Conservation (phyloP, 306 rosid genomes). For the Vicia sativa region DNA sequence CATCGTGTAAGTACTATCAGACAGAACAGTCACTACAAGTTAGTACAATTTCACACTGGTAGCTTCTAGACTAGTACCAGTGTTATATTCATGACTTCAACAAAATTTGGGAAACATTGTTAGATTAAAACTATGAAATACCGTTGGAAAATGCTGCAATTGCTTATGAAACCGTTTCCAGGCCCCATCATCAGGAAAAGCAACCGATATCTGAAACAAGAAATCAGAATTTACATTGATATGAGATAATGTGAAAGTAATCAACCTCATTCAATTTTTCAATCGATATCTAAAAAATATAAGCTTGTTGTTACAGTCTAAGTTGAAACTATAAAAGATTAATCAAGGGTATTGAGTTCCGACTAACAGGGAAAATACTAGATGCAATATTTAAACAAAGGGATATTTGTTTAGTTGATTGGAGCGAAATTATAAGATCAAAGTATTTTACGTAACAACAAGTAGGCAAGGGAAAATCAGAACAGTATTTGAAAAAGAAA, state of each 20-base stretch:
- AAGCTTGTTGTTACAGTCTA: neutral
- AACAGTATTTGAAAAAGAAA: neutral
- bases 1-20: slow-evolving; percentile 29
- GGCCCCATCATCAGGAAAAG: slow-evolving; percentile 99
- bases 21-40: slow-evolving; percentile 25
- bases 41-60: slow-evolving; percentile 20
- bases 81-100: slow-evolving; percentile 7
- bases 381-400: slow-evolving; percentile 6
- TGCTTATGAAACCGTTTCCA: slow-evolving; percentile 96
- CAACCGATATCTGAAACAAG: slow-evolving; percentile 71
- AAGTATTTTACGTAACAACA: slow-evolving; percentile 2
- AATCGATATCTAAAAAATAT: slow-evolving; percentile 6
- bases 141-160: slow-evolving; percentile 95
- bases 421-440: slow-evolving; percentile 13
- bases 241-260: slow-evolving; percentile 22
- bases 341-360: slow-evolving; percentile 3
- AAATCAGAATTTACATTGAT: slow-evolving; percentile 26
- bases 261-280: slow-evolving; percentile 17
- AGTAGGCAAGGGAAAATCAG: slow-evolving; percentile 13
- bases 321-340: slow-evolving; percentile 9
- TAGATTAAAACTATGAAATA: slow-evolving; percentile 38
- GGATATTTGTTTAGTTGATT: slow-evolving; percentile 6
- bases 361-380: slow-evolving; percentile 2
- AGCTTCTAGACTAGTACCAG: slow-evolving; percentile 20
- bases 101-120: slow-evolving; percentile 30